Base-by-base conservation (phyloP, 371 early-diverging fungal genomes). In the Dichotomocladium elegans region DNA sequence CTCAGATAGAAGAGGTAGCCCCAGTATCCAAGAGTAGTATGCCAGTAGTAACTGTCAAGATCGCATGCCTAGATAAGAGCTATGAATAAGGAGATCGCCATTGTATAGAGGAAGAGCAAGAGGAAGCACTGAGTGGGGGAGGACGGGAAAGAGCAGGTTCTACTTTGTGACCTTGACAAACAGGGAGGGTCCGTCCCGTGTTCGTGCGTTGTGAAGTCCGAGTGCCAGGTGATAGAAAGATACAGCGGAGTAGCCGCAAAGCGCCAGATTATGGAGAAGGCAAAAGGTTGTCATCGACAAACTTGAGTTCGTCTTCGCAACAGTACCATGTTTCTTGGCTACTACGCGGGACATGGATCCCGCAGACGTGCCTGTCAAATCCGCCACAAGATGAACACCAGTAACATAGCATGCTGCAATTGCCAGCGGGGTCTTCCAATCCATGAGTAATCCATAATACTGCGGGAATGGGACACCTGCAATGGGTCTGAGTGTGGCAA, bases 1-100 rank as follows among this genome's bases (percentile, higher is more conserved):
- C 86, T 85, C 46, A 92, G 81, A 73, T 92, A 92, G 67, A 92
- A 92, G 52, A 88, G 64, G 58, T 86, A 92, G 21, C 86, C 82
- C 80, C 88, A 82, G 63, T 88, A 88, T 51, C 80, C 83, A 41
- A 92, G 81, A 28, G 74, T 69, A 48, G 72, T 65, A 59, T 85
- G 78, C 90, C 91, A 91, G 55, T 86, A 67, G 33, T 72, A 70
- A 34, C 70, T 56, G 57, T 81, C 76, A 12, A 65, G 63, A 66
- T 91, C 91, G 61, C 91, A 91, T 54, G 70, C 81, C 85, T 85
- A 63, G 10, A 4, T 19, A 15, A 29, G 14, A 22, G 14, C 14
- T 21, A 0, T 21, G 14, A 14, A 25, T 0, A 37, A 5, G 34
- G 12, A 33, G n/a, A 2, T 33, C 34, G 1, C 37, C 37, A 17